A percentile compares a stretch with the other conserved stretches of the same genome.
Conservation (phyloP, 2,329 filamentous ascomycete genomes). For the Aureobasidium pullulans region DNA sequence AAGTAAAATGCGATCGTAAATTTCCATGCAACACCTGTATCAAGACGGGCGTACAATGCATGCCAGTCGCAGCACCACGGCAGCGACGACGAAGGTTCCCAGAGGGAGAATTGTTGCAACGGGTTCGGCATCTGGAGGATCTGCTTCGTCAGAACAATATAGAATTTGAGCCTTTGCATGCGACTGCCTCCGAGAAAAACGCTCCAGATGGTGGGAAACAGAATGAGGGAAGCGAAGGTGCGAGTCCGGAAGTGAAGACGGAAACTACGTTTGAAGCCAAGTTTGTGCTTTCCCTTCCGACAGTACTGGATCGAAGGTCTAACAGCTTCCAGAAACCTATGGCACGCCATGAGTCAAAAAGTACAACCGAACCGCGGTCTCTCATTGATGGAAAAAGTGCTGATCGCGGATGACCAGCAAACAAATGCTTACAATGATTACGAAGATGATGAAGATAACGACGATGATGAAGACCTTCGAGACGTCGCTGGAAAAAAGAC, state of each 20-base stretch:
- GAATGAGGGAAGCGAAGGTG: background rate
- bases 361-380: constrained; percentile 23
- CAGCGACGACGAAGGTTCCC: constrained; percentile 56
- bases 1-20: constrained; percentile 61
- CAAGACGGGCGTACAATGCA: constrained; percentile 52
- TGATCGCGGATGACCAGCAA: constrained; percentile 23
- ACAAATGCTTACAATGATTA: constrained; percentile 17
- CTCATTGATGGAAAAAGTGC: constrained; percentile 4
- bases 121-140: constrained; percentile 61
- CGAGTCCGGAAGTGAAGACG: constrained; percentile 12
- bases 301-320: too few relatives aligned
- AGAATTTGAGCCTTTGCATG: constrained; percentile 58
- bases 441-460: constrained; percentile 1
- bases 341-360: constrained; percentile 38
- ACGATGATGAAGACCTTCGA: constrained; percentile 25
- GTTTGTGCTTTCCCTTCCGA: background rate
- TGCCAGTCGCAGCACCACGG: constrained; percentile 35
- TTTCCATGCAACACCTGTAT: constrained; percentile 65
- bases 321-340: constrained; percentile 34
- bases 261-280: constrained; percentile 18
- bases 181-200: background rate
- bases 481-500: constrained; percentile 35
- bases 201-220: background rate
- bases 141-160: constrained; percentile 60
- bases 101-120: constrained; percentile 62